Evolutionary conservation across 1,284 basidiomycete species (phyloP).

Genomic region (Cutaneotrichosporon mucoides): DNA sequence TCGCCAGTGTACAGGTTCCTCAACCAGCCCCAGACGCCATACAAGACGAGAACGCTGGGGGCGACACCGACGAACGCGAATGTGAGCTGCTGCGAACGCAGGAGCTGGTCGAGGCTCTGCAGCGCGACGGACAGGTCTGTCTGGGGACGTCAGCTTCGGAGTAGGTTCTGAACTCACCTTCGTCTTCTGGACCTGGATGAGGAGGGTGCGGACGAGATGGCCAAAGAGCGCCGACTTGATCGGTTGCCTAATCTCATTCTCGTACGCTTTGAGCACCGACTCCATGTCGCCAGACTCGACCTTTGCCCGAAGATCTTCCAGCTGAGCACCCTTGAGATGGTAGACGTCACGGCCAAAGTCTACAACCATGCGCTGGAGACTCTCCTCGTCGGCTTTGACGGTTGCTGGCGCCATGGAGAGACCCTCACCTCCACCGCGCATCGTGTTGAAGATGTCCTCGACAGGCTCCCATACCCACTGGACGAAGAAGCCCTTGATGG

Average conservation of each 20-base stretch:
- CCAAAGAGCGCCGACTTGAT: slow-evolving; percentile 76
- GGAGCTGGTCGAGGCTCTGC: slow-evolving; percentile 81
- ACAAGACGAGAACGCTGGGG: slow-evolving; percentile 77
- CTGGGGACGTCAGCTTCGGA: slow-evolving; percentile 47
- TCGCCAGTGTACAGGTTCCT: slow-evolving; percentile 53
- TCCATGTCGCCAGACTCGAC: slow-evolving; percentile 82
- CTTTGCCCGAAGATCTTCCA: slow-evolving; percentile 62
- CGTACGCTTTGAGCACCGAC: slow-evolving; percentile 80
- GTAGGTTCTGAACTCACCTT: slow-evolving; percentile 58
- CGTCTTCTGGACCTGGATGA: slow-evolving; percentile 95
- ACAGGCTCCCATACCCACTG: slow-evolving; percentile 87
- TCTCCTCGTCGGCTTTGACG: slow-evolving; percentile 56
- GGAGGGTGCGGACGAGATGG: slow-evolving; percentile 74
- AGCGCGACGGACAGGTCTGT: slow-evolving; percentile 83
- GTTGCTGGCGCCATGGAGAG: slow-evolving; percentile 53
- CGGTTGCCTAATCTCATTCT: slow-evolving; percentile 82
- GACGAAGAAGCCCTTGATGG: slow-evolving; percentile 67
- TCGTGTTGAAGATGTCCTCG: slow-evolving; percentile 74
- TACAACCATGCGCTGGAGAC: slow-evolving; percentile 87
- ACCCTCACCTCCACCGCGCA: slow-evolving; percentile 53
- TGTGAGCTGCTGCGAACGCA: slow-evolving; percentile 91
- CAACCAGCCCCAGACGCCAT: slow-evolving; percentile 60
- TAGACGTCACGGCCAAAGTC: slow-evolving; percentile 74
- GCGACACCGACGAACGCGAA: slow-evolving; percentile 97
- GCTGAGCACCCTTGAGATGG: slow-evolving; percentile 55